A percentile compares a stretch with the other conserved stretches of the same genome.
phyloP scores from a whole-genome alignment of 148 eudicot genomes.

The Bassia scoparia region DNA sequence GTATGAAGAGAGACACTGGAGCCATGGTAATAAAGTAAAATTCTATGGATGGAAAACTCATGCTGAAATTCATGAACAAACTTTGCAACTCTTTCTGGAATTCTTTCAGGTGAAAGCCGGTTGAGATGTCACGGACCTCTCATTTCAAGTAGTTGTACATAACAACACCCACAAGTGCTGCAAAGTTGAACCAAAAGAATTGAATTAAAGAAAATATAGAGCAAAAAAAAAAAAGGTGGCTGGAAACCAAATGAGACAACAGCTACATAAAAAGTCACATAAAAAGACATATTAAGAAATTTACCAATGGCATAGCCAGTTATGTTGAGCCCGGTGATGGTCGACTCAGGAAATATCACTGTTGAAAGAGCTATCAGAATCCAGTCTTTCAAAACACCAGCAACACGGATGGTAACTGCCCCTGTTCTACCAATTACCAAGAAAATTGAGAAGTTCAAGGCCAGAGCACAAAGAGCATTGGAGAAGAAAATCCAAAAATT shows the following conservation, averaged over 20 bases:
- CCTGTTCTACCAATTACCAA: conserved; percentile 90
- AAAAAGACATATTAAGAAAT: not conserved
- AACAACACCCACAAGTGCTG: conserved; percentile 68
- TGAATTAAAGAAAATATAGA: not conserved
- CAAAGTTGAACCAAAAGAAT: conserved; percentile 5
- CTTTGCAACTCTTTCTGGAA: conserved; percentile 47
- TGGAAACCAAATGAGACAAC: conserved; percentile 2
- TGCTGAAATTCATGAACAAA: conserved; percentile 17
- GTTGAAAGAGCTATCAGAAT: conserved; percentile 90
- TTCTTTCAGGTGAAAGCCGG: conserved; percentile 35
- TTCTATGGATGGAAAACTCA: not conserved
- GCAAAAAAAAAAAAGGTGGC: not conserved
- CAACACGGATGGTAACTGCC: conserved; percentile 87
- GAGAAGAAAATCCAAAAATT: conserved; percentile 92
- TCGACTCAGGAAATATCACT: conserved; percentile 77
- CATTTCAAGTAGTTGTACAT: conserved; percentile 72
- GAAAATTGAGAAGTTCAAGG: conserved; percentile 90
- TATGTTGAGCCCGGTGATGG: conserved; percentile 76
- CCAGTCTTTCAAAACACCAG: conserved; percentile 94
- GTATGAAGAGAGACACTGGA: not conserved
- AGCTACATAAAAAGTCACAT: not conserved
- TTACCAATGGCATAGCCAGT: conserved; percentile 91
- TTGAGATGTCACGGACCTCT: conserved; percentile 50
- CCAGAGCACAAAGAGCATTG: conserved; percentile 78
- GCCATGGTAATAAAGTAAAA: not conserved